Conservation (phyloP, 2,329 filamentous ascomycete genomes). For the Alternaria consortialis region DNA sequence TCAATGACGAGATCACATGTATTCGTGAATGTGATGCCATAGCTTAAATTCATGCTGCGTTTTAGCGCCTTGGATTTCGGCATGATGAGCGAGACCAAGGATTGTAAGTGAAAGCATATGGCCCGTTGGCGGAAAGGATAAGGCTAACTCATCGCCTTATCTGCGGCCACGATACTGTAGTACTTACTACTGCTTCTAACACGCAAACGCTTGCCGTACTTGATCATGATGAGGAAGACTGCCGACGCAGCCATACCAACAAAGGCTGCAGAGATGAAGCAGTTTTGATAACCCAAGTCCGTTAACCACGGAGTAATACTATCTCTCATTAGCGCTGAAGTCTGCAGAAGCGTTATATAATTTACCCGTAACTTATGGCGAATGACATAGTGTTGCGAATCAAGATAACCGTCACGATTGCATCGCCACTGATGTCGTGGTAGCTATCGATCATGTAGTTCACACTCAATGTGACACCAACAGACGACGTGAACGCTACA, state of each 20-base stretch:
- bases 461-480: constrained; percentile 56
- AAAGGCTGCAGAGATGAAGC: constrained; percentile 56
- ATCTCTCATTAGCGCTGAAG: not conserved
- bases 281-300: constrained; percentile 55
- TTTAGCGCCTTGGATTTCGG: not conserved
- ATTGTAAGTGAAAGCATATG: not conserved
- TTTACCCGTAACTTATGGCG: constrained; percentile 59
- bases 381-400: constrained; percentile 62
- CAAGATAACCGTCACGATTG: constrained; percentile 61
- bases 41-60: too few species aligned
- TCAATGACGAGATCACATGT: not conserved
- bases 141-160: constrained; percentile 12
- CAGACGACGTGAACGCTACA: constrained; percentile 30
- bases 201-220: constrained; percentile 57
- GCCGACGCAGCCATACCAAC: constrained; percentile 54
- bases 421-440: constrained; percentile 59
- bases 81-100: not conserved
- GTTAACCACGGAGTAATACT: constrained; percentile 56
- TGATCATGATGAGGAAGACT: constrained; percentile 57
- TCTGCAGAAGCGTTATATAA: not conserved
- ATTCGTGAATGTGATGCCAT: not conserved
- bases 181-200: constrained; percentile 38
- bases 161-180: constrained; percentile 42
- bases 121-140: too few species aligned
- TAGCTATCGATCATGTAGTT: constrained; percentile 62